Base-by-base conservation (phyloP, 2,329 filamentous ascomycete genomes). In the Fusarium devonianum region DNA sequence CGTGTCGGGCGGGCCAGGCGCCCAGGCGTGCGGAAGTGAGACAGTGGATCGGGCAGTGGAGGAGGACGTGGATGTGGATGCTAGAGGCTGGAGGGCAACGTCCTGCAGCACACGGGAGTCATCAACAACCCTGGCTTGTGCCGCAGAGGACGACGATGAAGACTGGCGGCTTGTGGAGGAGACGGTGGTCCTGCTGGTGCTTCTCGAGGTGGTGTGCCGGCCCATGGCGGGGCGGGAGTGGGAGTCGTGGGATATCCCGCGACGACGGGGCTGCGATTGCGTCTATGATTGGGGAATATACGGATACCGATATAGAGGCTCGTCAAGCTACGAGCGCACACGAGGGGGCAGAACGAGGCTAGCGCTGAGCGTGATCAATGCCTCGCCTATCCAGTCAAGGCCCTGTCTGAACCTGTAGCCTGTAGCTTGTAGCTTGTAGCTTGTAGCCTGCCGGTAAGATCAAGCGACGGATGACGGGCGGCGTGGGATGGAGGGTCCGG, bases 31-130 rank as follows among this genome's bases (percentile, higher is more conserved):
- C 49, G 62, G 48, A 37, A 53, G 56, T 58, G 63, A 63, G 56
- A 62, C 58, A 58, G 65, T 60, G 65, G 64, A 60, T 41, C 59
- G 46, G 36, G 40, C 45, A 49, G 61, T 58, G 59, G 62, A 64
- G 56, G 62, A 63, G 32, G 62, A 57, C 37, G 62, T 34, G 47
- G 62, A 54, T 53, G 62, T 34, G 47, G 62, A 54, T 53, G 62
- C 61, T 58, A 71, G 67, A 60, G 64, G 66, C 52, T 67, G 65
- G 43, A 71, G 68, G 48, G 65, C 60, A 40, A 70, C 67, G 55
- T 62, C 64, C 48, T 64, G 64, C 45, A 60, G 65, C 56, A 58
- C 47, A 50, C 60, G 57, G 45, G 65, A 69, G 49, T 60, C 63
- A 53, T 58, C 53, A 55, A n/a, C n/a, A n/a, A 61, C 64, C 62